These are phyloP conservation scores for Nicotiana otophora DNA, from an alignment of 257 asterid species.

Conservation along the genomic window DNA sequence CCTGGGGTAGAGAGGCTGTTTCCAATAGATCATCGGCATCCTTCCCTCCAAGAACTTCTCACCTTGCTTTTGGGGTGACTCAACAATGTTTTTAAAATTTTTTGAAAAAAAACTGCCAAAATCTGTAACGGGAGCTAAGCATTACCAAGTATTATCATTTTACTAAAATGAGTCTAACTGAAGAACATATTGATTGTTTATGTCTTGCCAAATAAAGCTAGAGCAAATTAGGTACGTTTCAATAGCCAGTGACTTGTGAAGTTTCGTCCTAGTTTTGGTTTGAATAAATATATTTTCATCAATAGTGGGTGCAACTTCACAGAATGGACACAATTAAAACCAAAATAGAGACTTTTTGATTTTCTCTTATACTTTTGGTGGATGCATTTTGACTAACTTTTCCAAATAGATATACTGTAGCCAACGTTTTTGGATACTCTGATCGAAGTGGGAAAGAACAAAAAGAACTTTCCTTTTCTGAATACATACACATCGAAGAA, in stretches of 20 bases:
- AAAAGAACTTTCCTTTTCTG: not conserved
- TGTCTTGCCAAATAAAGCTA: too few relatives aligned
- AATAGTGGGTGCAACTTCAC: not conserved
- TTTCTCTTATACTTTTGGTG: not conserved
- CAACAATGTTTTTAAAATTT: too few relatives aligned
- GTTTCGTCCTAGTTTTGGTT: not conserved
- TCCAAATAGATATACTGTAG: not conserved
- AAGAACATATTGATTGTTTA: too few relatives aligned
- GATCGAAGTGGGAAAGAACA: not conserved
- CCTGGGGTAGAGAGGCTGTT: too few relatives aligned
- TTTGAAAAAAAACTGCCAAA: too few relatives aligned
- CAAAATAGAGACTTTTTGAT: too few relatives aligned
- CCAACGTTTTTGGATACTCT: not conserved
- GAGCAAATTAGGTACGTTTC: not conserved
- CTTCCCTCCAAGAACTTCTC: too few relatives aligned
- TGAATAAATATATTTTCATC: not conserved
- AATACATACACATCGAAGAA: not conserved
- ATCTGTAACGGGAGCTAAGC: too few relatives aligned
- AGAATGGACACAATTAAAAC: not conserved
- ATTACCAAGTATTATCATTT: too few relatives aligned
- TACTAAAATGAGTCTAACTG: too few relatives aligned
- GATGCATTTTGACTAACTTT: not conserved
- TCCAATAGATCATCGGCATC: too few relatives aligned
- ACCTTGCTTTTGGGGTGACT: too few relatives aligned
- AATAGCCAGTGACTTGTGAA: not conserved